Percentiles rank a stretch among this genome's conserved stretches.
These are phyloP conservation scores for Pythium insidiosum DNA, from an alignment of 352 stramenopile genomes.

Conservation along the genomic window DNA sequence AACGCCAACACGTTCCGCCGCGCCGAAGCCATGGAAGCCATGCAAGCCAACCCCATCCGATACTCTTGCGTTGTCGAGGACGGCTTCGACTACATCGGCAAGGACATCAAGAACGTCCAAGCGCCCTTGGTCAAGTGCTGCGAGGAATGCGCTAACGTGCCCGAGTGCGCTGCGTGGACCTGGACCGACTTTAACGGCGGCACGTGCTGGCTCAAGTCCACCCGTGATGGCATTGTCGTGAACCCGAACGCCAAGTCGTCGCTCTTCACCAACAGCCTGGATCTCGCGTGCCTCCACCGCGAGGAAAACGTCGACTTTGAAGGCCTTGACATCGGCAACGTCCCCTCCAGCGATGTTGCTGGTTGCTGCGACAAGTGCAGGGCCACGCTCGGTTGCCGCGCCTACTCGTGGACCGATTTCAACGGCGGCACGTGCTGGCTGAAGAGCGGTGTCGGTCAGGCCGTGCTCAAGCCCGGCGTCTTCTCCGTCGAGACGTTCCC, in stretches of 20 bases:
- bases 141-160: not conserved
- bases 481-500: not conserved
- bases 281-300: not conserved
- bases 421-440: constrained; percentile 33
- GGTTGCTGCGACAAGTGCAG: constrained; percentile 24
- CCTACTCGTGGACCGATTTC: constrained; percentile 40
- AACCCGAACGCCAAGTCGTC: constrained; percentile 1
- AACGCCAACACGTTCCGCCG: no score
- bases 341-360: not conserved
- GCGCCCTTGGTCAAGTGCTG: not conserved
- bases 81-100: not conserved
- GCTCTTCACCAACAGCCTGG: not conserved
- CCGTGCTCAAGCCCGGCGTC: not conserved
- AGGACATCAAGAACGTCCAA: not conserved
- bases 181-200: constrained; percentile 5
- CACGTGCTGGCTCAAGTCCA: constrained; percentile 10
- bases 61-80: no score
- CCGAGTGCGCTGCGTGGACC: not conserved
- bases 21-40: no score
- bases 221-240: not conserved
- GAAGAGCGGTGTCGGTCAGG: constrained; percentile 1
- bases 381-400: constrained; percentile 18
- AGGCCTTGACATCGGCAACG: constrained; percentile 13
- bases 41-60: no score
- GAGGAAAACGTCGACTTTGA: constrained; percentile 15